These are phyloP conservation scores for Escallonia herrerae DNA, from an alignment of 129 eudicot species.

Conservation along the genomic window DNA sequence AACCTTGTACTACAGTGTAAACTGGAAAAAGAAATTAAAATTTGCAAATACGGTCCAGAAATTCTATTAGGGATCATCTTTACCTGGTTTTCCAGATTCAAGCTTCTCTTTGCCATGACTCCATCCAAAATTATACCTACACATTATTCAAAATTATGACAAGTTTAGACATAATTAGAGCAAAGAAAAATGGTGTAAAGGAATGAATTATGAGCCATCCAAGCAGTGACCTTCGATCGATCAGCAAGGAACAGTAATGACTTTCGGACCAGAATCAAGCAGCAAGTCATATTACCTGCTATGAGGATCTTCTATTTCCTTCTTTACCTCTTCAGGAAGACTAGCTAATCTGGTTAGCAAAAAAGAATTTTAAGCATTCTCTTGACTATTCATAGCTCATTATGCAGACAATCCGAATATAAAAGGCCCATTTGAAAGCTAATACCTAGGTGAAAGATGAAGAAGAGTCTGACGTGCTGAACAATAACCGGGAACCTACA, in stretches of 20 bases:
- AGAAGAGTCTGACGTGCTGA: conserved; percentile 65
- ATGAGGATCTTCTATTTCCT: conserved; percentile 71
- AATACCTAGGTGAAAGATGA: conserved; percentile 79
- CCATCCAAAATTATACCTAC: conserved; percentile 97
- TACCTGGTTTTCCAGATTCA: conserved; percentile 93
- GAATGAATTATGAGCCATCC: not conserved
- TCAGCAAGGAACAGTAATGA: not conserved
- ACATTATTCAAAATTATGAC: conserved; percentile 3
- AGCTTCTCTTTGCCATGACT: conserved; percentile 99
- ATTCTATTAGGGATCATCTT: not conserved
- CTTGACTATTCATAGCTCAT: not conserved
- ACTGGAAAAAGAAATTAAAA: not conserved
- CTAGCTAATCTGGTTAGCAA: conserved; percentile 51
- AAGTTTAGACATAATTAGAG: not conserved
- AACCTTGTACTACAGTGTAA: too few species aligned
- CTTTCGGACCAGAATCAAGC: not conserved
- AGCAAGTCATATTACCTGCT: conserved; percentile 45
- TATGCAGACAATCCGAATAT: not conserved
- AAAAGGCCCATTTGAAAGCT: not conserved
- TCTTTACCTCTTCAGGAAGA: conserved; percentile 75
- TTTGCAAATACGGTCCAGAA: not conserved
- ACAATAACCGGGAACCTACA: conserved; percentile 80
- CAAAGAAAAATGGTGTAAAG: too few species aligned
- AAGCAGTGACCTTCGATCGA: not conserved
- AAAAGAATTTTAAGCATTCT: not conserved